Evolutionary conservation across 306 rosid species (phyloP).

Genomic region (Rosa rugosa): DNA sequence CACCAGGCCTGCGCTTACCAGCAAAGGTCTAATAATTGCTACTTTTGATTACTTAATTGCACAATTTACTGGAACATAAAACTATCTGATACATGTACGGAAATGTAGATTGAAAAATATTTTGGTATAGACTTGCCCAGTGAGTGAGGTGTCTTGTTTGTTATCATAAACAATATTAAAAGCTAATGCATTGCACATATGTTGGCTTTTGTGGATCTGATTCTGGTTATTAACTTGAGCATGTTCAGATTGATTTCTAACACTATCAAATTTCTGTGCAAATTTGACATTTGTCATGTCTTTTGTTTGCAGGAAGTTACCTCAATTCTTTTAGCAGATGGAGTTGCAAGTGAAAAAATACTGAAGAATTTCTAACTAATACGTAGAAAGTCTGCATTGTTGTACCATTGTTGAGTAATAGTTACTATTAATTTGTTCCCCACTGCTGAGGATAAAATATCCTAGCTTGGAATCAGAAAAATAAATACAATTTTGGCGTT

Average conservation of each 20-base stretch:
- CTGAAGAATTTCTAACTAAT: constrained; percentile 73
- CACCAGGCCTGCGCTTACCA: background rate
- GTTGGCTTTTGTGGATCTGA: background rate
- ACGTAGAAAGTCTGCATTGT: constrained; percentile 32
- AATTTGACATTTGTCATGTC: background rate
- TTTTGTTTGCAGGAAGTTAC: constrained; percentile 73
- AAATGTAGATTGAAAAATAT: background rate
- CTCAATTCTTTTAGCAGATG: constrained; percentile 80
- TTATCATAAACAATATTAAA: background rate
- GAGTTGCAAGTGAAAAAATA: constrained; percentile 81
- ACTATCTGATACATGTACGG: background rate
- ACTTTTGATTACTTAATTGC: background rate
- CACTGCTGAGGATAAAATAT: constrained; percentile 44
- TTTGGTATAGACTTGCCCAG: background rate
- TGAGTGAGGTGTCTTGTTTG: background rate
- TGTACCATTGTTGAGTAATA: constrained; percentile 38
- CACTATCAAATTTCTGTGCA: background rate
- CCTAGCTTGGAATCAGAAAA: constrained; percentile 44
- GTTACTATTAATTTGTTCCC: constrained; percentile 40
- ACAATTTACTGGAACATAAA: background rate
- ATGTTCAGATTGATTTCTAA: background rate
- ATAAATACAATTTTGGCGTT: constrained; percentile 45
- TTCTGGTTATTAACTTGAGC: background rate
- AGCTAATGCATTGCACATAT: background rate
- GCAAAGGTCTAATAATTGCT: no score